Conservation (phyloP, 2,329 filamentous ascomycete species). For the Epichloe hybrida region DNA sequence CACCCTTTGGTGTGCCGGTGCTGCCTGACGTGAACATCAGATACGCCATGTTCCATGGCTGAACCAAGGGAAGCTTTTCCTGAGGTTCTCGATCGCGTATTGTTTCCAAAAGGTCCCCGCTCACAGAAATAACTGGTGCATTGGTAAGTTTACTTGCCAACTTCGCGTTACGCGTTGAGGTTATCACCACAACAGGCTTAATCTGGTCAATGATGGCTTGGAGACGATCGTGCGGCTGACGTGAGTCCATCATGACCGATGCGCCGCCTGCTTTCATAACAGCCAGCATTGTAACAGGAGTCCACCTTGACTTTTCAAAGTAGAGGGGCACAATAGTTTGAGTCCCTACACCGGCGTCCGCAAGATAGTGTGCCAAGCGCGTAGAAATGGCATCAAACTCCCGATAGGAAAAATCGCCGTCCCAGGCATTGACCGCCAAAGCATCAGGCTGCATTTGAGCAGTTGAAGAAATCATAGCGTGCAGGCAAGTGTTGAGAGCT, state of each 20-base stretch:
- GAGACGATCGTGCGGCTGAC: slow-evolving; percentile 8
- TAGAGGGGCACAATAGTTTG: slow-evolving; percentile 1
- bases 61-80: neutral
- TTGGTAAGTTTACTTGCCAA: slow-evolving; percentile 4
- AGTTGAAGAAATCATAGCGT: slow-evolving; percentile 1
- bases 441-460: slow-evolving; percentile 2
- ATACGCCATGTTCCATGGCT: slow-evolving; percentile 6
- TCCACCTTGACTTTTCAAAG: slow-evolving; percentile 7
- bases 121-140: neutral
- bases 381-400: slow-evolving; percentile 13
- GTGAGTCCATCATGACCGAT: slow-evolving; percentile 7
- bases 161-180: slow-evolving; percentile 5
- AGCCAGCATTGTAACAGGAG: slow-evolving; percentile 2
- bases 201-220: slow-evolving; percentile 9
- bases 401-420: slow-evolving; percentile 28
- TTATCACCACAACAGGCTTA: slow-evolving; percentile 8
- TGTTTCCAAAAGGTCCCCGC: neutral
- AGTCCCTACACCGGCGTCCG: slow-evolving; percentile 1
- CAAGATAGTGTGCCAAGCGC: slow-evolving; percentile 5
- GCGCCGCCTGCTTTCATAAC: slow-evolving; percentile 3
- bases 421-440: slow-evolving; percentile 8
- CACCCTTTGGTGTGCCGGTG: slow-evolving; percentile 15
- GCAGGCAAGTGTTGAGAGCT: slow-evolving; percentile 1
- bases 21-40: slow-evolving; percentile 11
- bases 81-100: neutral